These are phyloP conservation scores for Dictyostelium firmibasis DNA, from an alignment of 78 protist species.

Conservation along the genomic window DNA sequence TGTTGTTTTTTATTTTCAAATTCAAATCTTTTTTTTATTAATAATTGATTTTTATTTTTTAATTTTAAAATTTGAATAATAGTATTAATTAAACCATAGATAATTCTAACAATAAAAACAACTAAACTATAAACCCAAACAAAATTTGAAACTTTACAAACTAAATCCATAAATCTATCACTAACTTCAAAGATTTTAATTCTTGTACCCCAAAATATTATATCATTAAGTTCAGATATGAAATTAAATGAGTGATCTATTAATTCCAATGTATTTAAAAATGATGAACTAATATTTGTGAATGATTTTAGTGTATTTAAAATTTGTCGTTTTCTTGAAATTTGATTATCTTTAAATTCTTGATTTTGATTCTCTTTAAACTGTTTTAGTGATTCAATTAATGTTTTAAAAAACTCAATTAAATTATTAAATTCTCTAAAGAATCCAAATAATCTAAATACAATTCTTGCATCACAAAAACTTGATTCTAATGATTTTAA, in stretches of 20 bases:
- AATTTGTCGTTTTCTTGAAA: not conserved
- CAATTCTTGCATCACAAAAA: constrained; percentile 14
- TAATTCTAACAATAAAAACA: not conserved
- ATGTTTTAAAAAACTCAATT: not conserved
- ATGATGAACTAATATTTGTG: not conserved
- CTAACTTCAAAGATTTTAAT: constrained; percentile 5
- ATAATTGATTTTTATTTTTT: not conserved
- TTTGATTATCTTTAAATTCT: not conserved
- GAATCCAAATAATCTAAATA: constrained; percentile 8
- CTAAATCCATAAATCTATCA: not conserved
- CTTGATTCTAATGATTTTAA: not conserved
- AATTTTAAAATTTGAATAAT: not conserved
- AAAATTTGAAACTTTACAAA: not conserved
- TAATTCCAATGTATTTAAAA: not conserved
- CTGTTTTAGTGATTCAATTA: not conserved
- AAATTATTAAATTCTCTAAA: not conserved
- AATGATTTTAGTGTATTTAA: not conserved
- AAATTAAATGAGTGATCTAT: constrained; percentile 1
- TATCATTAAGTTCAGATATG: not conserved
- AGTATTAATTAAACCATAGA: not conserved
- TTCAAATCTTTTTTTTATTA: not conserved
- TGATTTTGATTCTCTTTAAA: not conserved
- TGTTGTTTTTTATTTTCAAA: not conserved
- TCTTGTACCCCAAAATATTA: constrained; percentile 26
- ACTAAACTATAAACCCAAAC: constrained; percentile 12